A percentile compares a stretch with the other conserved stretches of the same genome.
Evolutionary conservation across 164 flowering plant species (phyloP).

Genomic region (Nymphaea colorata): DNA sequence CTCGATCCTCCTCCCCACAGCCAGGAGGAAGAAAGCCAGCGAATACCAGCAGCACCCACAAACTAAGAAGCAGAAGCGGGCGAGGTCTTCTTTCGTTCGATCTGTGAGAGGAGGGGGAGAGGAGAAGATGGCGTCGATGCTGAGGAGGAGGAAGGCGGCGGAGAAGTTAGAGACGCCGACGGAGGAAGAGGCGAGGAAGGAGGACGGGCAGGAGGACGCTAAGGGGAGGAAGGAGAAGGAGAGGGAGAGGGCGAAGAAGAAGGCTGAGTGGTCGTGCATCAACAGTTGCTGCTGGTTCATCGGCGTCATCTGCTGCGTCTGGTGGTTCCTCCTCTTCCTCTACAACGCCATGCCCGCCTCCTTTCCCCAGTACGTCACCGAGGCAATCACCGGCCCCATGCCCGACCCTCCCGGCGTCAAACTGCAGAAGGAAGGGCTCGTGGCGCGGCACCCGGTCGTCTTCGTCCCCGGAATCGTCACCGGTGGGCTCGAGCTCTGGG

Average conservation of each 20-base stretch:
- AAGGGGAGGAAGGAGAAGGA: conserved; percentile 2
- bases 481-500: conserved; percentile 94
- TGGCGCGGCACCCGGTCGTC: conserved; percentile 81
- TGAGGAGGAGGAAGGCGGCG: conserved; percentile 29
- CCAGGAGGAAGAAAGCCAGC: too few relatives aligned
- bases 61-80: too few relatives aligned
- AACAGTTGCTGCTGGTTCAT: conserved; percentile 59
- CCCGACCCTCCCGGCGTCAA: conserved; percentile 95
- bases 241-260: background rate
- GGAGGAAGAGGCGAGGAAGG: conserved; percentile 1
- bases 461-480: conserved; percentile 98
- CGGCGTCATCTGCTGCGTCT: conserved; percentile 40
- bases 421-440: conserved; percentile 62
- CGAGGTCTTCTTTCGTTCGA: too few relatives aligned
- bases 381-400: conserved; percentile 85
- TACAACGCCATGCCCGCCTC: conserved; percentile 85
- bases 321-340: conserved; percentile 50
- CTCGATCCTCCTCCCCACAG: too few relatives aligned
- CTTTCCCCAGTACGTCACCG: conserved; percentile 82
- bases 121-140: conserved; percentile 11
- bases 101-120: background rate
- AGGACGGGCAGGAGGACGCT: conserved; percentile 1
- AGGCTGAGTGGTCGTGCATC: conserved; percentile 27
- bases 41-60: too few relatives aligned
- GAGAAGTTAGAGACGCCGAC: conserved; percentile 10